Base-by-base conservation (phyloP, 1,139 yeast genomes). In the Yamadazyma conglobata region DNA sequence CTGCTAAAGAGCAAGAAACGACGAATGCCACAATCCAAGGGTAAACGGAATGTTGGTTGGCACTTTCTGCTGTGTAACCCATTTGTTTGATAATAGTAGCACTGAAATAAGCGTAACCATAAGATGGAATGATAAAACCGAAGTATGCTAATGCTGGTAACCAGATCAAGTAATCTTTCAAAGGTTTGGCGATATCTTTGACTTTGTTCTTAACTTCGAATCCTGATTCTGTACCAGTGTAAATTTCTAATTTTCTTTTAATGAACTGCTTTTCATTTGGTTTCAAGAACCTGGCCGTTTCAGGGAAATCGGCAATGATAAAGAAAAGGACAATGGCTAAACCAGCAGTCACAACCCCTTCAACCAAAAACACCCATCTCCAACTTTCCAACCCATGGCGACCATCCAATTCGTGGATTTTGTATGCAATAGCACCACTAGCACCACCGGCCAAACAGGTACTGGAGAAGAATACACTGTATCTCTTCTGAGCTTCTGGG, bases 341-440 rank as follows among this genome's bases (percentile, higher is more conserved):
- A 19, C 79, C 80, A 24, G 73, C 70, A 16, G 94, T 84, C 44
- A 80, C 62, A 5, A 78, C 63, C 33, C 91, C 91, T 51, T 83
- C 91, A 40, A 83, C 70, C 40, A 82, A 71, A 53, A 77, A 83
- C 37, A 83, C 65, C 83, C 86, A 82, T 54, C 77, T 68, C 91
- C 89, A 82, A n/a, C 82, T 64, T 11, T 54, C 46, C 22, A 70
- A 44, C 4, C 70, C 71, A 28, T 52, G 56, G 5, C 35, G 52
- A 6, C 66, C 64, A 37, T 64, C 58, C 38, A 67, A 52, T 23
- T 60, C 70, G 32, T 60, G 43, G 30, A 67, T 63, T 34, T 56
- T 59, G 32, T 58, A 66, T 1, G 72, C 72, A 42, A 66, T 63
- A 8, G 68, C 65, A 26, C 70, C 69, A 4, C 60, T 52, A 4